phyloP scores from a whole-genome alignment of 2,329 filamentous ascomycete genomes.

The Phialocephala subalpina region DNA sequence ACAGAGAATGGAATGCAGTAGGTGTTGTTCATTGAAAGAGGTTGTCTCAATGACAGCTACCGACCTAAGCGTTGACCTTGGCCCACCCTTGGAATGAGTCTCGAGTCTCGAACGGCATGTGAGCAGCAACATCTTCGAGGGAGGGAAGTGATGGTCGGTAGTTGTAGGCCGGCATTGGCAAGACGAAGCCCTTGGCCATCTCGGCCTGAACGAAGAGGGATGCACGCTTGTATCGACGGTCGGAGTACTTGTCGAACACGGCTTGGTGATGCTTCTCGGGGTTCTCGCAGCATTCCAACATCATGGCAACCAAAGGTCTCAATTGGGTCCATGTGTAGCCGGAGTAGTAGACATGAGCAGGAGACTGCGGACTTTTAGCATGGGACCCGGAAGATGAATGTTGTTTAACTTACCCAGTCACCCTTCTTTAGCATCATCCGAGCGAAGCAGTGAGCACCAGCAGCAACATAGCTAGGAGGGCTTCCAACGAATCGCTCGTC shows the following conservation, averaged over 20 bases:
- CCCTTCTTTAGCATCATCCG: slow-evolving; percentile 90
- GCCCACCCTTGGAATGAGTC: slow-evolving; percentile 40
- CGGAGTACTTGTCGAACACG: slow-evolving; percentile 91
- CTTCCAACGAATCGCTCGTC: slow-evolving; percentile 96
- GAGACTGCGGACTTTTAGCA: slow-evolving; percentile 61
- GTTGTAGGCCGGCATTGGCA: slow-evolving; percentile 50
- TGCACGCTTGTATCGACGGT: slow-evolving; percentile 86
- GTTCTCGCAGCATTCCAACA: slow-evolving; percentile 87
- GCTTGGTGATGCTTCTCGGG: slow-evolving; percentile 84
- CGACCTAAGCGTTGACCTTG: slow-evolving; percentile 37
- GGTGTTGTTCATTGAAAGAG: not conserved
- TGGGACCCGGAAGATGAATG: not conserved
- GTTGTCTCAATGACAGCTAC: not conserved
- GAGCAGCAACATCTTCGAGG: slow-evolving; percentile 33
- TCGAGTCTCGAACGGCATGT: slow-evolving; percentile 36
- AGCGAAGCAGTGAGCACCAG: slow-evolving; percentile 91
- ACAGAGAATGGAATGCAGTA: slow-evolving; percentile 40
- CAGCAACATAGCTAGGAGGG: slow-evolving; percentile 88
- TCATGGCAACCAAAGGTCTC: slow-evolving; percentile 76
- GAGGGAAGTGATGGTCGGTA: slow-evolving; percentile 38
- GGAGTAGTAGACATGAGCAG: slow-evolving; percentile 89
- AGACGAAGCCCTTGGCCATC: slow-evolving; percentile 66
- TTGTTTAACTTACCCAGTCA: slow-evolving; percentile 76
- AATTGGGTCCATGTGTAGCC: slow-evolving; percentile 91
- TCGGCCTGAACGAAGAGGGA: slow-evolving; percentile 82